Base-by-base conservation (phyloP, 129 eudicot species). In the Escallonia rubra region DNA sequence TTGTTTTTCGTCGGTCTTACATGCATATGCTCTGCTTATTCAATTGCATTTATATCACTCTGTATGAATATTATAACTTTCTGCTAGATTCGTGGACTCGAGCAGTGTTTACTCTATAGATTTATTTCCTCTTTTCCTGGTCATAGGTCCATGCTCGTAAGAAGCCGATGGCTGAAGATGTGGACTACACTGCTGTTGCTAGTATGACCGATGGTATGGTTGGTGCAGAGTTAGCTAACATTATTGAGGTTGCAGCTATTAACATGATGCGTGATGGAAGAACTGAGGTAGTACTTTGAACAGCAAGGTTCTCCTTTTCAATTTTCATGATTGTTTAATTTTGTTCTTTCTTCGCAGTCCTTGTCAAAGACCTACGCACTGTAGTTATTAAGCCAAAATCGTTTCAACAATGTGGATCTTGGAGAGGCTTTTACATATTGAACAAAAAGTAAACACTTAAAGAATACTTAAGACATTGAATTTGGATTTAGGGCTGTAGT, bases 161-260 rank as follows among this genome's bases (percentile, higher is more conserved):
- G 84, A 93, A 93, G 75, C 86, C 90, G 12, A 84, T 93, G 95
- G 91, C 96, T 52, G 86, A 74, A 67, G 98, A 93, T 80, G 95
- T 93, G 74, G 98, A 93, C 82, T 93, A 84, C 61, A 71, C 64
- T 74, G 98, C 87, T 76, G 98, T 93, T 79, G 96, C 98, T 14
- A 78, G 78, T 71, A 69, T 84, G 87, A 83, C 98, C 56, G 82
- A 76, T 72, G 96, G 98, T 72, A 92, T 92, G 98, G 95, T 86
- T 73, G 98, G 98, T 61, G 98, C 98, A 2, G 98, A 92, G 86
- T 78, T 92, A 61, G 98, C 96, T 46, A 92, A 92, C 76, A 78
- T 92, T 13, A 70, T 91, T 69, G 98, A 91, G 89, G 94, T 88
- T 67, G 96, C 95, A 23, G 98, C 96, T 43, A 71, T 88, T 15